Base-by-base conservation (phyloP, 192 early-diverging fungal species). In the Lunasporangiospora selenospora region DNA sequence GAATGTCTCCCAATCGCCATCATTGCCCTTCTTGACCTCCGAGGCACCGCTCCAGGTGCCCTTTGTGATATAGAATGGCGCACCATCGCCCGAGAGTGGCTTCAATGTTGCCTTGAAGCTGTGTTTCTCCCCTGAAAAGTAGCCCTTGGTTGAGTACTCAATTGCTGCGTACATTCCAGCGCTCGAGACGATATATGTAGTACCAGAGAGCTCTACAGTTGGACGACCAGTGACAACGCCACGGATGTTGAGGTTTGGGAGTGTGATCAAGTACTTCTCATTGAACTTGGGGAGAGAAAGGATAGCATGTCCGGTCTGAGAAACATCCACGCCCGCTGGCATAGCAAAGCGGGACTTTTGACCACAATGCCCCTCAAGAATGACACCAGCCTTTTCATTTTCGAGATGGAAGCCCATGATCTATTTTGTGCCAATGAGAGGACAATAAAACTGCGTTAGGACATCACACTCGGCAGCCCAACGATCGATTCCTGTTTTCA, bases 261-360 rank as follows among this genome's bases (percentile, higher is more conserved):
- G 67, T 10, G 89, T 86, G 45, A 92, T 81, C 37, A 90, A 75
- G 69, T 90, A 94, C 12, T 84, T 78, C 48, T 90, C 89, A 62
- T 86, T 81, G 50, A 80, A 67, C 37, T 81, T 53, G 36, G 75
- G 57, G 55, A 93, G 60, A 27, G 83, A 85, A 44, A 94, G 43
- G 0, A 88, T 83, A 24, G 81, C 85, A 23, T 89, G 88, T 47
- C 92, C 92, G 32, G 87, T 83, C 66, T 94, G 92, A 18, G 32
- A 53, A n/a, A 79, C 65, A 42, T 87, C 86, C 15, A 92, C 85
- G 38, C 87, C 82, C 66, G 91, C 89, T n/a, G 87, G 85, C 41
- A 87, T 88, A 21, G 87, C 85, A 71, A 94, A 94, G 30, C 85
- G 86, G 36, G 89, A 87, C 79, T 85, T 83, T 70, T 90, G 88